Percentiles rank a stretch among this genome's conserved stretches.
phyloP scores from a whole-genome alignment of 768 basidiomycete species.

The Lentinula sp. region DNA sequence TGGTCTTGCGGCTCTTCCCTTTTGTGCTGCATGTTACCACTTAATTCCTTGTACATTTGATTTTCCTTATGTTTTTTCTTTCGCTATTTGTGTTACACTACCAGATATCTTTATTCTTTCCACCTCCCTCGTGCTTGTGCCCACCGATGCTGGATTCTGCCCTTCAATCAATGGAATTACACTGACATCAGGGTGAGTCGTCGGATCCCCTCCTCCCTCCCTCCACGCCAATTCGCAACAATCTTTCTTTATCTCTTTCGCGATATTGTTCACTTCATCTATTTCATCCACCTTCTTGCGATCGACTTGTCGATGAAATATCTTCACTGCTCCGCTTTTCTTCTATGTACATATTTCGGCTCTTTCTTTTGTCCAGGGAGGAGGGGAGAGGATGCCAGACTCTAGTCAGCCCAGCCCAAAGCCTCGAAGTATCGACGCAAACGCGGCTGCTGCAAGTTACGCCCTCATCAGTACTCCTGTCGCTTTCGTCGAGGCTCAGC shows the following conservation, averaged over 20 bases:
- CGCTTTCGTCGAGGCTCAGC: neutral
- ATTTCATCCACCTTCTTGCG: neutral
- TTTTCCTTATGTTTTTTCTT: neutral
- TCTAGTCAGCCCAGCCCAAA: neutral
- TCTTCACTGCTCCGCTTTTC: neutral
- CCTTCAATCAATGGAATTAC: neutral
- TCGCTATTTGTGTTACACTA: neutral
- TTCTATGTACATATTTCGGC: neutral
- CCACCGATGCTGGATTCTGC: neutral
- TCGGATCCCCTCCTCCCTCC: constrained; percentile 1
- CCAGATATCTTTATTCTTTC: neutral
- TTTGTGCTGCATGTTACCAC: neutral
- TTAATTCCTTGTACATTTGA: neutral
- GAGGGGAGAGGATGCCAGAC: constrained; percentile 2
- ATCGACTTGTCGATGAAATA: neutral
- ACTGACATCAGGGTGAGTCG: neutral
- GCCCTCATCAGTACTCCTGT: neutral
- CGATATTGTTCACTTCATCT: neutral
- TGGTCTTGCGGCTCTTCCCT: neutral
- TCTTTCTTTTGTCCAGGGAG: neutral
- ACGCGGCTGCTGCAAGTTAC: neutral
- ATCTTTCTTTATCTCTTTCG: neutral
- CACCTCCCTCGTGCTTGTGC: neutral
- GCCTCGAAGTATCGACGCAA: neutral
- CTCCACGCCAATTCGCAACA: neutral